Conservation (phyloP, 768 basidiomycete genomes). For the Xanthoconium purpureum region DNA sequence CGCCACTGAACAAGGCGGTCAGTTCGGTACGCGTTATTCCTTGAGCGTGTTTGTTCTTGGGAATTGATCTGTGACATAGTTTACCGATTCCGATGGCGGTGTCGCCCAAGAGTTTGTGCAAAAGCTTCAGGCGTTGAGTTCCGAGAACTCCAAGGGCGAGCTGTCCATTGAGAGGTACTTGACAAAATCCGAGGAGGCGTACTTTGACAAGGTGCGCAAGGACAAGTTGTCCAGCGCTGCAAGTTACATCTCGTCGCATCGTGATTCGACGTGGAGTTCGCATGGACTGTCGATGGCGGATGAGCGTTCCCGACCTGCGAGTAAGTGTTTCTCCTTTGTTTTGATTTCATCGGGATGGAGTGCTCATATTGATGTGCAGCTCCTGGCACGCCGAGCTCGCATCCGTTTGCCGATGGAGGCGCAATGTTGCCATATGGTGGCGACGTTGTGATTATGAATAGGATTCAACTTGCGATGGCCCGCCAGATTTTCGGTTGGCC, state of each 20-base stretch:
- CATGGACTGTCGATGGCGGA: conserved; percentile 42
- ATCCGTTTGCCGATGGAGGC: conserved; percentile 44
- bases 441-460: conserved; percentile 76
- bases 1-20: conserved; percentile 92
- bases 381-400: conserved; percentile 47
- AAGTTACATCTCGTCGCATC: conserved; percentile 71
- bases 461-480: conserved; percentile 80
- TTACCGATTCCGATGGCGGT: conserved; percentile 91
- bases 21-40: conserved; percentile 56
- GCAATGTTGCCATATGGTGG: conserved; percentile 49
- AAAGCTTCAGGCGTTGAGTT: conserved; percentile 70
- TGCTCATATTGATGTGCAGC: conserved; percentile 22
- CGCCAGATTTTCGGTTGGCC: conserved; percentile 85
- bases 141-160: conserved; percentile 89
- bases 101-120: conserved; percentile 88
- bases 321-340: conserved; percentile 42
- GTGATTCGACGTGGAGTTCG: conserved; percentile 81
- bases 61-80: conserved; percentile 42
- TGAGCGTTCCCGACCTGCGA: conserved; percentile 70
- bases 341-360: conserved; percentile 10
- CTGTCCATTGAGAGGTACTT: conserved; percentile 90
- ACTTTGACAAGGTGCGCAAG: conserved; percentile 87
- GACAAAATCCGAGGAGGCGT: conserved; percentile 87
- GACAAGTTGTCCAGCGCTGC: conserved; percentile 84
- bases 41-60: neutral